Conservation (phyloP, 2,329 filamentous ascomycete genomes). For the Botrytis paeoniae region DNA sequence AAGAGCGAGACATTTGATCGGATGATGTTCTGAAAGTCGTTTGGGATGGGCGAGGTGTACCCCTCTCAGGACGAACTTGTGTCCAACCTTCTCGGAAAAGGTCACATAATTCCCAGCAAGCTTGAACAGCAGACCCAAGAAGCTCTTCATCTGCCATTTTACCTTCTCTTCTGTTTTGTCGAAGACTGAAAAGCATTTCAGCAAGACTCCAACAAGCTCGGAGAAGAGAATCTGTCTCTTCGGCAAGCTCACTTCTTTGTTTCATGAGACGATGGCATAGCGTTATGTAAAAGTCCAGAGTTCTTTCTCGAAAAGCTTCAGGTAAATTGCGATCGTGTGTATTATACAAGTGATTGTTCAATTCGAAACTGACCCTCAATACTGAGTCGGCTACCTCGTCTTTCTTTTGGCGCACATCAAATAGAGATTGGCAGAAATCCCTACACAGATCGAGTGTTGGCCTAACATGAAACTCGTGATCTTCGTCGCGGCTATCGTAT, state of each 20-base stretch:
- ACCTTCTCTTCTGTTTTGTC: conserved; percentile 74
- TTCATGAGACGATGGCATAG: conserved; percentile 96
- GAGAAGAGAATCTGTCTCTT: conserved; percentile 80
- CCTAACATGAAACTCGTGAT: conserved; percentile 63
- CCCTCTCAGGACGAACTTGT: conserved; percentile 78
- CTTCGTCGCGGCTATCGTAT: conserved; percentile 75
- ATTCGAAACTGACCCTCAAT: conserved; percentile 85
- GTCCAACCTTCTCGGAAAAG: conserved; percentile 92
- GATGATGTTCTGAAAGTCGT: conserved; percentile 54
- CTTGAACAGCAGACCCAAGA: conserved; percentile 81
- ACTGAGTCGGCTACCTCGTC: conserved; percentile 83
- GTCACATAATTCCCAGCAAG: conserved; percentile 93
- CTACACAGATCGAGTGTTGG: conserved; percentile 82
- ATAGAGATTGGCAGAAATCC: conserved; percentile 88
- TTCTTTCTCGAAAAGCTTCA: conserved; percentile 83
- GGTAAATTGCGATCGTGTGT: conserved; percentile 82
- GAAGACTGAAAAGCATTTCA: conserved; percentile 88
- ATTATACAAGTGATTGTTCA: conserved; percentile 94
- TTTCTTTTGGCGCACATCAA: conserved; percentile 75
- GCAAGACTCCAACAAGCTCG: conserved; percentile 86
- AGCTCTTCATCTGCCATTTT: conserved; percentile 77
- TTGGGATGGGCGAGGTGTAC: conserved; percentile 79
- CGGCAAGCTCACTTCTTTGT: conserved; percentile 72
- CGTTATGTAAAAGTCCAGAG: conserved; percentile 91
- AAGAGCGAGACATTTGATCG: conserved; percentile 33